Evolutionary conservation across 306 rosid species (phyloP).

Genomic region (Carpinus viminea): DNA sequence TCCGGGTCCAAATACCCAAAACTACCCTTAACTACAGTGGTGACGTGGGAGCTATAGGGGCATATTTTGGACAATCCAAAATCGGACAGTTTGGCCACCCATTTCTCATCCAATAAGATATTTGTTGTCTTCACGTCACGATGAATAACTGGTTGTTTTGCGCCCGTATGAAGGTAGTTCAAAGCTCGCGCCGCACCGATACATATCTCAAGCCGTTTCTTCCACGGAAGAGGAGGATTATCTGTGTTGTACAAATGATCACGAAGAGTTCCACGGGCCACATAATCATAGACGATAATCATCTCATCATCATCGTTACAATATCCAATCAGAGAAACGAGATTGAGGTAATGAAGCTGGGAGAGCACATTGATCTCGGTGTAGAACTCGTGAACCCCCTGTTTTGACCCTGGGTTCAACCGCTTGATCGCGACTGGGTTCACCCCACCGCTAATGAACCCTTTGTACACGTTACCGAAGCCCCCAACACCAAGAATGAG

Average conservation of each 20-base stretch:
- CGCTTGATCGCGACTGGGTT: constrained; percentile 7
- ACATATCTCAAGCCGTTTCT: not conserved
- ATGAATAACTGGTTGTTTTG: constrained; percentile 23
- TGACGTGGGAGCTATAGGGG: too few relatives aligned
- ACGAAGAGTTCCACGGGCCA: not conserved
- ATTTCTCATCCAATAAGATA: not conserved
- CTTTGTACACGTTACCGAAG: constrained; percentile 43
- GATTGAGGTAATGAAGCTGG: too few relatives aligned
- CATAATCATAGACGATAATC: too few relatives aligned
- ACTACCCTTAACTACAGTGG: too few relatives aligned
- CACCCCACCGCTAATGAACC: constrained; percentile 13
- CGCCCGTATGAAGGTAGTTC: not conserved
- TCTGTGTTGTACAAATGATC: constrained; percentile 26
- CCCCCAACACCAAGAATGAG: constrained; percentile 40
- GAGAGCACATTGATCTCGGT: constrained; percentile 20
- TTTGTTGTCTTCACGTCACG: constrained; percentile 33
- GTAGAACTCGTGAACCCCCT: constrained; percentile 41
- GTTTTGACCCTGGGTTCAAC: constrained; percentile 34
- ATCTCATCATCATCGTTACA: too few relatives aligned
- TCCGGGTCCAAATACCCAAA: too few relatives aligned
- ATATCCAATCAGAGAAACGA: too few relatives aligned
- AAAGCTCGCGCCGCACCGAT: too few relatives aligned
- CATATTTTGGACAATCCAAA: too few relatives aligned
- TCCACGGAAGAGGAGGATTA: constrained; percentile 19
- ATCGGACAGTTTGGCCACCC: too few relatives aligned